A percentile compares a stretch with the other conserved stretches of the same genome.
These are phyloP conservation scores for Microbotryum intermedium DNA, from an alignment of 1,284 basidiomycete genomes.

Conservation along the genomic window DNA sequence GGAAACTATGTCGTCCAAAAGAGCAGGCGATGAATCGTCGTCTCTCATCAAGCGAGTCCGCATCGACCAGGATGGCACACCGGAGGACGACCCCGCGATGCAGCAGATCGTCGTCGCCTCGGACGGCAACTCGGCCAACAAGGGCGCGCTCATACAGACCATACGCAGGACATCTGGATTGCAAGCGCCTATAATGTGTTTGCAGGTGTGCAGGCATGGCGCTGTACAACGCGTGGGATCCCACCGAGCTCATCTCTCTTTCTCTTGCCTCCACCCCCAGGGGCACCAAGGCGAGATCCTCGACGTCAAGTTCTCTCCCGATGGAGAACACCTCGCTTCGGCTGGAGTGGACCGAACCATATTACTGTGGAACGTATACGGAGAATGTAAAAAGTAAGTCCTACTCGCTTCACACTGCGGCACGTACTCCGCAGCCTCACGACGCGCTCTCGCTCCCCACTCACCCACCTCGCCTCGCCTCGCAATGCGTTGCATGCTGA, in stretches of 20 bases:
- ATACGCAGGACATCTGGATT: slow-evolving; percentile 32
- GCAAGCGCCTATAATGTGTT: slow-evolving; percentile 33
- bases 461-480: not conserved
- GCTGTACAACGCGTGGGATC: too few relatives aligned
- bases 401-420: not conserved
- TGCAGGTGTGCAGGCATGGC: slow-evolving; percentile 17
- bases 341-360: slow-evolving; percentile 34
- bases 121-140: slow-evolving; percentile 14
- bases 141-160: slow-evolving; percentile 32
- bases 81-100: slow-evolving; percentile 18
- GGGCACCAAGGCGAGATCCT: slow-evolving; percentile 34
- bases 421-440: not conserved
- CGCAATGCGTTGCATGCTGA: not conserved
- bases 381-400: slow-evolving; percentile 29
- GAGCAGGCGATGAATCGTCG: too few relatives aligned
- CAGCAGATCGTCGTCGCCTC: slow-evolving; percentile 31
- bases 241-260: not conserved
- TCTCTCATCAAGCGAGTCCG: slow-evolving; percentile 27
- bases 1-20: too few relatives aligned
- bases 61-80: slow-evolving; percentile 23
- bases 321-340: slow-evolving; percentile 34
- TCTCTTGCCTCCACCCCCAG: slow-evolving; percentile 3
- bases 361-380: slow-evolving; percentile 33
- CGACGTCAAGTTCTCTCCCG: slow-evolving; percentile 35
- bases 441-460: not conserved